Evolutionary conservation across 805 yeast genomes (phyloP).

Genomic region (Saturnispora gosingensis): DNA sequence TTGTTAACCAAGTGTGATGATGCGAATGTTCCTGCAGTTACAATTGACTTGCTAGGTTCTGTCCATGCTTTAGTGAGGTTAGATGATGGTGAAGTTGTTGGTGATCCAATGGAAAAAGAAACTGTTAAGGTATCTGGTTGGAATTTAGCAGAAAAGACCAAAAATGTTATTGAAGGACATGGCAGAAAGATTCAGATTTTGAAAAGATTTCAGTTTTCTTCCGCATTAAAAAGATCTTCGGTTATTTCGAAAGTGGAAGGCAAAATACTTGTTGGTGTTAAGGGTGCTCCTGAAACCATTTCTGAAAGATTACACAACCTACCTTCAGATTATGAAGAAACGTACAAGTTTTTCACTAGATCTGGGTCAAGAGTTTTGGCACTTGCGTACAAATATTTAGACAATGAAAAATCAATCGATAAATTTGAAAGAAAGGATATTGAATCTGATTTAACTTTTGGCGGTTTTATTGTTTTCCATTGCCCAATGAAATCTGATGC

Average conservation of each 20-base stretch:
- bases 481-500: slow-evolving; percentile 96
- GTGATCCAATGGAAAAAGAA: slow-evolving; percentile 99
- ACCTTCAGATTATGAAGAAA: slow-evolving; percentile 75
- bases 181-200: slow-evolving; percentile 51
- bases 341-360: slow-evolving; percentile 84
- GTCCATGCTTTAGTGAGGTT: slow-evolving; percentile 92
- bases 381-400: slow-evolving; percentile 73
- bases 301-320: slow-evolving; percentile 60
- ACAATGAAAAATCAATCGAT: slow-evolving; percentile 37
- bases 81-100: slow-evolving; percentile 96
- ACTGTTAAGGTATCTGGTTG: slow-evolving; percentile 83
- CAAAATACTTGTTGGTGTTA: slow-evolving; percentile 68
- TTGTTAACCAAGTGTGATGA: slow-evolving; percentile 42
- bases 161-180: slow-evolving; percentile 51
- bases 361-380: slow-evolving; percentile 95
- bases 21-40: slow-evolving; percentile 55
- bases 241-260: slow-evolving; percentile 53
- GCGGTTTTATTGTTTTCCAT: slow-evolving; percentile 92
- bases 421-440: slow-evolving; percentile 65
- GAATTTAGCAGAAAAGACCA: slow-evolving; percentile 55
- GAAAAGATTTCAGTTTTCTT: slow-evolving; percentile 95
- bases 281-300: slow-evolving; percentile 98
- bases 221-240: slow-evolving; percentile 92
- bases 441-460: slow-evolving; percentile 69
- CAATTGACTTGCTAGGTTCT: slow-evolving; percentile 74